Conservation (phyloP, 2,329 filamentous ascomycete genomes). For the Exophiala viscosa region DNA sequence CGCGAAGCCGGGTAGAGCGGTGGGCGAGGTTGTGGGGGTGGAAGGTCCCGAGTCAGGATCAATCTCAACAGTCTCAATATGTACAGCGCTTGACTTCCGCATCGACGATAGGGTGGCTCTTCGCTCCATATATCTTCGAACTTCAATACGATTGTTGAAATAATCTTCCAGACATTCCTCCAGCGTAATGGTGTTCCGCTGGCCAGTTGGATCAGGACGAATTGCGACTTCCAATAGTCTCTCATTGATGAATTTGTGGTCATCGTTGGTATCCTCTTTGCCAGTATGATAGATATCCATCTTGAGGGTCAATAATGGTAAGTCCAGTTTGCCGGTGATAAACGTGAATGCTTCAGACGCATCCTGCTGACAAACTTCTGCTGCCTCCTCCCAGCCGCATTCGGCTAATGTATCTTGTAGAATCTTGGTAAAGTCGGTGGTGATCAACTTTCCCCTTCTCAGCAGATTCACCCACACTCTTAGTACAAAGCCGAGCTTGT, state of each 20-base stretch:
- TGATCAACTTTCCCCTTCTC: constrained; percentile 78
- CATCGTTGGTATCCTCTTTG: constrained; percentile 74
- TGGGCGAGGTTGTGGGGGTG: constrained; percentile 34
- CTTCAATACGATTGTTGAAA: constrained; percentile 90
- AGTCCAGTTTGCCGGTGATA: constrained; percentile 81
- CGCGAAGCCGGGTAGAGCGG: constrained; percentile 29
- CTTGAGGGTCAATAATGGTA: constrained; percentile 84
- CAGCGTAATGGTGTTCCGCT: constrained; percentile 66
- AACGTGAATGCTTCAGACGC: constrained; percentile 94
- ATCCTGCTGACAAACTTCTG: constrained; percentile 78
- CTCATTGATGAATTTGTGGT: constrained; percentile 94
- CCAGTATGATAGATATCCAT: constrained; percentile 94
- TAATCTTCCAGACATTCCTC: constrained; percentile 92
- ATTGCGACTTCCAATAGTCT: constrained; percentile 85
- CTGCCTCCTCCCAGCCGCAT: constrained; percentile 85
- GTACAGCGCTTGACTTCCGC: constrained; percentile 36
- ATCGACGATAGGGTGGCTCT: constrained; percentile 54
- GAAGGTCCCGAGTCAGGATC: constrained; percentile 27
- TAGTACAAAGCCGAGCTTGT: constrained; percentile 71
- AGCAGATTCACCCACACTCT: constrained; percentile 93
- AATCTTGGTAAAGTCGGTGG: constrained; percentile 77
- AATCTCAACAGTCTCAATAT: constrained; percentile 44
- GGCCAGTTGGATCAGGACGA: constrained; percentile 58
- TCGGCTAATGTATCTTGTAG: constrained; percentile 77
- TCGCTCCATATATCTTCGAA: constrained; percentile 69